Conservation (phyloP, 78 protist species). For the Acrasis kona region DNA sequence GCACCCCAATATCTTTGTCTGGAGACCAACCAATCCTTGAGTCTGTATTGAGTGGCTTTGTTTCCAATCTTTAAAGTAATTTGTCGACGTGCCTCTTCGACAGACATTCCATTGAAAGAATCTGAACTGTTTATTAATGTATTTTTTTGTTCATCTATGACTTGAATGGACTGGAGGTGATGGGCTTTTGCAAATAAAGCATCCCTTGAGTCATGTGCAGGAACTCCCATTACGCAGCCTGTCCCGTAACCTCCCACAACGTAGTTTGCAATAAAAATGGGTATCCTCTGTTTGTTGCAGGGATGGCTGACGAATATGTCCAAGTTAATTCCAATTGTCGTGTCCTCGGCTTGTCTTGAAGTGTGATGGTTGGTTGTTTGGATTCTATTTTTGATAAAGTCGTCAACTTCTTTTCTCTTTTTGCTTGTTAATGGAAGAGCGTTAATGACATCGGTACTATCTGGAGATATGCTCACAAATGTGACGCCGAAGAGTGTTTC, state of each 20-base stretch:
- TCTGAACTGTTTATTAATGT: conserved; percentile 35
- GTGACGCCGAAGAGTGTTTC: conserved; percentile 77
- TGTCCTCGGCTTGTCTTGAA: no score
- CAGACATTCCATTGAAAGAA: conserved; percentile 1
- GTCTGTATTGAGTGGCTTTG: conserved; percentile 34
- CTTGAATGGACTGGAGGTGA: conserved; percentile 31
- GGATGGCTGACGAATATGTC: conserved; percentile 15
- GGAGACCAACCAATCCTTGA: conserved; percentile 87
- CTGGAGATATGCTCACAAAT: conserved; percentile 27
- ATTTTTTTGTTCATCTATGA: conserved; percentile 19
- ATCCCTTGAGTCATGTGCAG: conserved; percentile 79
- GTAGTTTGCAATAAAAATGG: conserved; percentile 49
- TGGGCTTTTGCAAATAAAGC: conserved; percentile 43
- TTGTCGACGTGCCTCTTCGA: conserved; percentile 17
- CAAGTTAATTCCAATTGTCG: no score
- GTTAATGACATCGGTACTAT: not conserved
- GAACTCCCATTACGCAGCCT: conserved; percentile 88
- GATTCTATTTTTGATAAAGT: no score
- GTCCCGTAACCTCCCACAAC: conserved; percentile 64
- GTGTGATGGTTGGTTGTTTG: no score
- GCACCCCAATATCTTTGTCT: conserved; percentile 90
- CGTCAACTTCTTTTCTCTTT: not conserved
- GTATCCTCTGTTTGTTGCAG: conserved; percentile 9
- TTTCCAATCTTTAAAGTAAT: conserved; percentile 4
- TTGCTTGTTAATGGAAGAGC: not conserved